Conservation (phyloP, 2,329 filamentous ascomycete genomes). For the Claviceps capensis region DNA sequence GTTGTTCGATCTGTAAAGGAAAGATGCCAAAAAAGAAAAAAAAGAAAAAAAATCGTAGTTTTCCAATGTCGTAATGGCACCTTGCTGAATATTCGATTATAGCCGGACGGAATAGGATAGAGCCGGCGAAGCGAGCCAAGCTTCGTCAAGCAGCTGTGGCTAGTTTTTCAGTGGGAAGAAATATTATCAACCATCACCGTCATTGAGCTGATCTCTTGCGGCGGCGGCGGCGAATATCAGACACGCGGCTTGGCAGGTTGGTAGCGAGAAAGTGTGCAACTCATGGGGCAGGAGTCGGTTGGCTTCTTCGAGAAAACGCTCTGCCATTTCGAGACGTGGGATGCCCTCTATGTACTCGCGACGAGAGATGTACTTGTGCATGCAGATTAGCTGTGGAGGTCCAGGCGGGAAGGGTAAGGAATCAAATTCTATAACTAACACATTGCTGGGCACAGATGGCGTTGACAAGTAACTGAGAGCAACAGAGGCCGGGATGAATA, state of each 20-base stretch:
- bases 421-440: not conserved
- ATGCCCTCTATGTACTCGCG: not conserved
- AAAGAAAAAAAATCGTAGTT: too few relatives aligned
- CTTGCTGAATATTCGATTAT: too few relatives aligned
- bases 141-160: not conserved
- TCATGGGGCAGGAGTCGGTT: slow-evolving; percentile 2
- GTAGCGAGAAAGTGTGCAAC: not conserved
- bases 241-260: slow-evolving; percentile 2
- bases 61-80: too few relatives aligned
- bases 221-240: slow-evolving; percentile 3
- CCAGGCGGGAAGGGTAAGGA: not conserved
- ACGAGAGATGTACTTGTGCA: slow-evolving; percentile 1
- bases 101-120: too few relatives aligned
- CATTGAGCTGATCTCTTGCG: slow-evolving; percentile 3
- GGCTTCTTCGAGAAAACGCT: slow-evolving; percentile 2
- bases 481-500: not conserved
- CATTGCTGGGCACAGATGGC: slow-evolving; percentile 5
- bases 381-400: not conserved
- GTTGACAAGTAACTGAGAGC: slow-evolving; percentile 4
- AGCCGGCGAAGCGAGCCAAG: too few relatives aligned
- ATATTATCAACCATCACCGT: not conserved
- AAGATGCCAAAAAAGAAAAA: too few relatives aligned
- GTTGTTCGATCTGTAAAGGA: too few relatives aligned
- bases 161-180: not conserved
- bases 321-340: slow-evolving; percentile 1